Evolutionary conservation across 2,329 filamentous ascomycete genomes (phyloP).

Genomic region (Mycosphaerelloides madeirae): DNA sequence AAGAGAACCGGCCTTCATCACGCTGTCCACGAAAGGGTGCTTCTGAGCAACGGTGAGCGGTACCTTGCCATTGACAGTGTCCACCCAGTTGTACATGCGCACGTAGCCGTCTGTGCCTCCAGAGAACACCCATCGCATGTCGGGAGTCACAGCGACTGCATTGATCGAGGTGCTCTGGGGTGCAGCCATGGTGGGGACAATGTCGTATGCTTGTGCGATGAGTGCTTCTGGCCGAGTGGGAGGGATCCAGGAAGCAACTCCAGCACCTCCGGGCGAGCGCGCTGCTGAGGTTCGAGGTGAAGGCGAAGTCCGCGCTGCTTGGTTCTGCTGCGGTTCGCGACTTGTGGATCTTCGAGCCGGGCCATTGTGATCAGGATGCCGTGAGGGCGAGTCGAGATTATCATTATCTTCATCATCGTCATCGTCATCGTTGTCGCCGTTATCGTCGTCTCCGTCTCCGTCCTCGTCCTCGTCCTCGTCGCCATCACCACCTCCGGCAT

Average conservation of each 20-base stretch:
- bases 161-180: slow-evolving; percentile 96
- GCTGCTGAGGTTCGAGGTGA: slow-evolving; percentile 36
- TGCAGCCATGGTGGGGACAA: slow-evolving; percentile 93
- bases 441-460: slow-evolving; percentile 33
- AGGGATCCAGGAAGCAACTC: slow-evolving; percentile 28
- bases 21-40: slow-evolving; percentile 95
- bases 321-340: slow-evolving; percentile 32
- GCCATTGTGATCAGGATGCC: slow-evolving; percentile 28
- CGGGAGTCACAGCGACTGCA: slow-evolving; percentile 82
- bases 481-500: slow-evolving; percentile 35
- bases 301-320: slow-evolving; percentile 46
- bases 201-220: slow-evolving; percentile 79
- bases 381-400: slow-evolving; percentile 44
- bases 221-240: slow-evolving; percentile 70
- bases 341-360: slow-evolving; percentile 10
- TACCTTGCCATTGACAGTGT: slow-evolving; percentile 91
- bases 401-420: slow-evolving; percentile 38
- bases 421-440: slow-evolving; percentile 32
- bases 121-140: slow-evolving; percentile 91
- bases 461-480: slow-evolving; percentile 40
- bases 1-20: slow-evolving; percentile 88
- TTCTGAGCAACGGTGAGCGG: slow-evolving; percentile 90
- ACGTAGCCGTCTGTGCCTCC: slow-evolving; percentile 95
- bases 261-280: slow-evolving; percentile 27
- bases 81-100: slow-evolving; percentile 90